These are phyloP conservation scores for Thyridium curvatum DNA, from an alignment of 2,329 filamentous ascomycete species.

Conservation along the genomic window DNA sequence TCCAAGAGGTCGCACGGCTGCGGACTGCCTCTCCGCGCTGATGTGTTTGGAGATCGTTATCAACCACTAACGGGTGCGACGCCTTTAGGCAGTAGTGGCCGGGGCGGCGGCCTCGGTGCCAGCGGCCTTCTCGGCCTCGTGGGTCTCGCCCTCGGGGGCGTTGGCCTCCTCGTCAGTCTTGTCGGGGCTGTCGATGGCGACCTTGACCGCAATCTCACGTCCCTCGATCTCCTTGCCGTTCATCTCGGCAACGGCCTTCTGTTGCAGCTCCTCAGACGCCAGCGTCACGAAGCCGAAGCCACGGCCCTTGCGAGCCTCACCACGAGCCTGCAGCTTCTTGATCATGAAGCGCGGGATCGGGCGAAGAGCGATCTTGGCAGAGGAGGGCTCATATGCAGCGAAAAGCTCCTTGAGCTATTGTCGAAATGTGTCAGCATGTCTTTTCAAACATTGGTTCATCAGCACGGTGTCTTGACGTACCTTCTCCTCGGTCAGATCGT, in stretches of 20 bases:
- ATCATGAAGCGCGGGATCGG: constrained; percentile 99
- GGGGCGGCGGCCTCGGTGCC: constrained; percentile 25
- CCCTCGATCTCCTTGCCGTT: constrained; percentile 99
- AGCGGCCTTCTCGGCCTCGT: constrained; percentile 29
- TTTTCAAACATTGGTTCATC: neutral
- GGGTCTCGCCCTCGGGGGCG: constrained; percentile 35
- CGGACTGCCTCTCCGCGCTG: too few species aligned
- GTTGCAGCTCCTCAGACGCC: constrained; percentile 88
- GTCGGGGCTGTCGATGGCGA: constrained; percentile 98
- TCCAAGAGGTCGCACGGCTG: too few species aligned
- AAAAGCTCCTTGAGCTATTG: constrained; percentile 73
- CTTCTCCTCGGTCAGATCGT: constrained; percentile 96
- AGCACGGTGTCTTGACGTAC: constrained; percentile 41
- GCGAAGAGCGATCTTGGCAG: constrained; percentile 96
- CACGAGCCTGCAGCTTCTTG: constrained; percentile 98
- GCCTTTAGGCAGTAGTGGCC: constrained; percentile 23
- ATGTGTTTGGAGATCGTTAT: neutral
- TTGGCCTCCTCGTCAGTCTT: constrained; percentile 86
- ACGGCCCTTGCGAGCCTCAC: constrained; percentile 97
- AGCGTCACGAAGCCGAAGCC: constrained; percentile 98
- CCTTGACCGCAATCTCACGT: constrained; percentile 99
- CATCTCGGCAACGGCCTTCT: constrained; percentile 97
- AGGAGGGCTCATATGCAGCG: constrained; percentile 81
- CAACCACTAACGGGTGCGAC: constrained; percentile 1
- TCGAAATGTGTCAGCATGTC: constrained; percentile 7